Evolutionary conservation across 2,329 filamentous ascomycete genomes (phyloP).

Genomic region (Colletotrichum sp.): DNA sequence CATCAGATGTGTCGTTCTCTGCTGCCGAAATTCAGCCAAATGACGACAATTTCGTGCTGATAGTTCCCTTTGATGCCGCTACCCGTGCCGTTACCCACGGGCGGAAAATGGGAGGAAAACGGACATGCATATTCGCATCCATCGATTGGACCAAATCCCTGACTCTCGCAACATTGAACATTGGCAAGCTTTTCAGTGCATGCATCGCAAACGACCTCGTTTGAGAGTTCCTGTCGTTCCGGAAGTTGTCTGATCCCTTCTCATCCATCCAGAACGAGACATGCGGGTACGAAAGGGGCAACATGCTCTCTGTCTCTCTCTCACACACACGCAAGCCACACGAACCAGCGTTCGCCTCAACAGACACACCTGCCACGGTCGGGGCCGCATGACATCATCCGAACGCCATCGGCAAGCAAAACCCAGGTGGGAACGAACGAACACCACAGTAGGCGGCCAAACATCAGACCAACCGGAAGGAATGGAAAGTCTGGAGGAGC

Average conservation of each 20-base stretch:
- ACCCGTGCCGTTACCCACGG: background rate
- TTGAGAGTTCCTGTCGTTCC: background rate
- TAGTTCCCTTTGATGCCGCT: background rate
- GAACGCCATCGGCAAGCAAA: slow-evolving; percentile 7
- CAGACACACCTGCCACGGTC: background rate
- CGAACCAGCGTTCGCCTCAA: background rate
- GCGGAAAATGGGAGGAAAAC: background rate
- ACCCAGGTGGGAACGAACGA: background rate
- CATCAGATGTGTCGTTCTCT: background rate
- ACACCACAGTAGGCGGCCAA: background rate
- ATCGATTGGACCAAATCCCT: background rate
- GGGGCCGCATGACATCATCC: slow-evolving; percentile 20
- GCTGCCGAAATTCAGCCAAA: background rate
- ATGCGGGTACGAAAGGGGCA: background rate
- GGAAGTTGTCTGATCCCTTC: background rate
- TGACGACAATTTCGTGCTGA: background rate
- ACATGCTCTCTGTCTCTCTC: background rate
- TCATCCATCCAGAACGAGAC: background rate
- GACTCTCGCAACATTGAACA: background rate
- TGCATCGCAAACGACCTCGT: background rate
- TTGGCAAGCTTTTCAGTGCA: slow-evolving; percentile 6
- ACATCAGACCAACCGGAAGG: slow-evolving; percentile 1
- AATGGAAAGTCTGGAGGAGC: background rate
- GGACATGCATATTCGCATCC: background rate
- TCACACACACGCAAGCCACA: background rate